Percentiles rank a stretch among this genome's conserved stretches.
Conservation (phyloP, 306 rosid species). For the Macrotyloma uniflorum region DNA sequence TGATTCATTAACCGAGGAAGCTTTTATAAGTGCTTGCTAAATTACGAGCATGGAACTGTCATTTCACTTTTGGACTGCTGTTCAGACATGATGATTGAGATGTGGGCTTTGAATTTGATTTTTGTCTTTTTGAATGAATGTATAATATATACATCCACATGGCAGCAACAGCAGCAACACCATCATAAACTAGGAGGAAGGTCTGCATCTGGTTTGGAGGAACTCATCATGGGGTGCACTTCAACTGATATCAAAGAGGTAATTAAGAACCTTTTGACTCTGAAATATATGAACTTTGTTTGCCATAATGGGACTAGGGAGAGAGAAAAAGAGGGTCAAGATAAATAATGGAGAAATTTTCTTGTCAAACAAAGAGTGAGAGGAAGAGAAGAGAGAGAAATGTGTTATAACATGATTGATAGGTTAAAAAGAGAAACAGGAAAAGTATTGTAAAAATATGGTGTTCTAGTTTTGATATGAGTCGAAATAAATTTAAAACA, state of each 20-base stretch:
- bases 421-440: neutral
- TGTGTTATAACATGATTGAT: neutral
- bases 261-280: conserved; percentile 60
- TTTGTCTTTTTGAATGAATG: conserved; percentile 28
- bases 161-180: conserved; percentile 69
- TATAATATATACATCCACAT: conserved; percentile 34
- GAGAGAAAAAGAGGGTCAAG: conserved; percentile 38
- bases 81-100: conserved; percentile 53
- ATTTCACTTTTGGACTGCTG: conserved; percentile 44
- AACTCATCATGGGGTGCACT: conserved; percentile 98
- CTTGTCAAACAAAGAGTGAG: neutral
- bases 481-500: conserved; percentile 6
- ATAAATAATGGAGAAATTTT: neutral
- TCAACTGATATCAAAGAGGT: conserved; percentile 77
- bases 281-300: conserved; percentile 46
- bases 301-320: conserved; percentile 39
- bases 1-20: conserved; percentile 1
- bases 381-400: neutral
- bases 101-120: conserved; percentile 25
- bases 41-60: conserved; percentile 45
- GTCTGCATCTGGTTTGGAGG: conserved; percentile 96
- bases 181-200: conserved; percentile 84
- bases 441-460: neutral
- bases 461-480: neutral
- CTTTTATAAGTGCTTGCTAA: conserved; percentile 34